Conservation (phyloP, 345 rosid species). For the Cardamine chenopodiifolia region DNA sequence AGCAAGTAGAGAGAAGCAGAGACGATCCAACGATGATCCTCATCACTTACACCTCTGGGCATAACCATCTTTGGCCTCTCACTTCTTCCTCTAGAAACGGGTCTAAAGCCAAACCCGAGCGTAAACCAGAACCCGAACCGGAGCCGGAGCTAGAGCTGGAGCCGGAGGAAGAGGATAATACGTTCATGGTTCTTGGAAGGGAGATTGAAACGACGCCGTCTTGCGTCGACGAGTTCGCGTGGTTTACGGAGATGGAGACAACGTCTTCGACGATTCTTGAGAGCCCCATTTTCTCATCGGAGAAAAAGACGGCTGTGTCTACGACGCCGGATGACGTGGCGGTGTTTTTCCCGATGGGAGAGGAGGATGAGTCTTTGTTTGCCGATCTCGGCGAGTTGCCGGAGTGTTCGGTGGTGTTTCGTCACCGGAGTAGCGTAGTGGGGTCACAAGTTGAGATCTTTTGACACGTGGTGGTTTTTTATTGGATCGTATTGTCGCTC, state of each 20-base stretch:
- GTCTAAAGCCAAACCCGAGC: slow-evolving; percentile 35
- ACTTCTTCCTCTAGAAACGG: slow-evolving; percentile 51
- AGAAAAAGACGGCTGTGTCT: slow-evolving; percentile 32
- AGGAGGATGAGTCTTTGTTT: slow-evolving; percentile 89
- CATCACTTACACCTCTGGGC: slow-evolving; percentile 86
- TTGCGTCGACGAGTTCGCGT: slow-evolving; percentile 65
- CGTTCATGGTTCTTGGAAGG: slow-evolving; percentile 54
- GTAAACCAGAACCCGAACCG: slow-evolving; percentile 41
- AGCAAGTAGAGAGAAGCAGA: slow-evolving; percentile 94
- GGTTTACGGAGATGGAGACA: slow-evolving; percentile 84
- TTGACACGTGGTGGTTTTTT: slow-evolving; percentile 48
- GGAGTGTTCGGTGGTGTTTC: slow-evolving; percentile 83
- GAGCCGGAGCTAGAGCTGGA: slow-evolving; percentile 48
- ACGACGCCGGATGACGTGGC: slow-evolving; percentile 50
- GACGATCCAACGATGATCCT: slow-evolving; percentile 81
- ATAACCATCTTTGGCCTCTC: slow-evolving; percentile 96
- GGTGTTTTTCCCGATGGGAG: slow-evolving; percentile 65
- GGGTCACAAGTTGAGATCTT: slow-evolving; percentile 76
- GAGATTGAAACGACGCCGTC: slow-evolving; percentile 48
- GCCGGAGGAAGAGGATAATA: slow-evolving; percentile 45
- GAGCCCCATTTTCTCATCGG: slow-evolving; percentile 62
- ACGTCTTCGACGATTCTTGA: slow-evolving; percentile 72
- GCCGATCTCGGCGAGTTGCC: slow-evolving; percentile 99
- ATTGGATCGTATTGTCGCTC: slow-evolving; percentile 32
- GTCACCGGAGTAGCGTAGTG: slow-evolving; percentile 58